These are phyloP conservation scores for Plectosphaerella sp. DNA, from an alignment of 2,329 filamentous ascomycete species.

Conservation along the genomic window DNA sequence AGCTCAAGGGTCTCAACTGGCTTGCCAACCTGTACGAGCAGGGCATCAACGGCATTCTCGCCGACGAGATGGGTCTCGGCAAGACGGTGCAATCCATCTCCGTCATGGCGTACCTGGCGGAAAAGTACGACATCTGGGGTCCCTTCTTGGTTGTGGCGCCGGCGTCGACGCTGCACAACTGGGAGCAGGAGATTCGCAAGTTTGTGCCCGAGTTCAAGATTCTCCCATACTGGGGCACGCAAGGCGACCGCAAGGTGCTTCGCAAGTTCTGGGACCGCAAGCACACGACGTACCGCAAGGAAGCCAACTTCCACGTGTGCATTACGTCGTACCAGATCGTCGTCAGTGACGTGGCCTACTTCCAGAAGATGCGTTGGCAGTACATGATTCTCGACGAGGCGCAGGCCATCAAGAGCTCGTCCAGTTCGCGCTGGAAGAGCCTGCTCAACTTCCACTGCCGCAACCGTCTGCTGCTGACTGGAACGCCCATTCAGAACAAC, in stretches of 20 bases:
- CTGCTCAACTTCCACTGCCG: conserved; percentile 91
- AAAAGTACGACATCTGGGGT: conserved; percentile 97
- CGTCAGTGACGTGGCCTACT: conserved; percentile 92
- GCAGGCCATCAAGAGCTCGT: conserved; percentile 97
- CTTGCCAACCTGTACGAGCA: conserved; percentile 98
- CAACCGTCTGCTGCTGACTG: conserved; percentile 87
- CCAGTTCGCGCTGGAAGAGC: conserved; percentile 95
- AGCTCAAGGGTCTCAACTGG: conserved; percentile 99
- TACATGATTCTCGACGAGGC: conserved; percentile 99
- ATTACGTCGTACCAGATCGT: conserved; percentile 97
- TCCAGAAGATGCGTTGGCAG: conserved; percentile 99
- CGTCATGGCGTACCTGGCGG: conserved; percentile 97
- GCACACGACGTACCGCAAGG: conserved; percentile 89
- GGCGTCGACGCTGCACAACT: conserved; percentile 95
- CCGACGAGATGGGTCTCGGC: conserved; percentile 98
- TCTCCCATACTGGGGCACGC: conserved; percentile 94
- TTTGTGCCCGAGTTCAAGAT: conserved; percentile 96
- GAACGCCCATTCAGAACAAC: conserved; percentile 98
- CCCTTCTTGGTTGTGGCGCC: conserved; percentile 96
- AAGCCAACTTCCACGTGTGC: conserved; percentile 91
- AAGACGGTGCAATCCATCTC: conserved; percentile 99
- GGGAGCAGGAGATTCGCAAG: conserved; percentile 95
- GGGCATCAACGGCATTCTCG: conserved; percentile 98
- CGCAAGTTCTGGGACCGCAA: conserved; percentile 99
- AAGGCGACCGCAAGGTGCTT: conserved; percentile 88